Evolutionary conservation across 2,329 filamentous ascomycete genomes (phyloP).

Genomic region (Plenodomus biglobosus): DNA sequence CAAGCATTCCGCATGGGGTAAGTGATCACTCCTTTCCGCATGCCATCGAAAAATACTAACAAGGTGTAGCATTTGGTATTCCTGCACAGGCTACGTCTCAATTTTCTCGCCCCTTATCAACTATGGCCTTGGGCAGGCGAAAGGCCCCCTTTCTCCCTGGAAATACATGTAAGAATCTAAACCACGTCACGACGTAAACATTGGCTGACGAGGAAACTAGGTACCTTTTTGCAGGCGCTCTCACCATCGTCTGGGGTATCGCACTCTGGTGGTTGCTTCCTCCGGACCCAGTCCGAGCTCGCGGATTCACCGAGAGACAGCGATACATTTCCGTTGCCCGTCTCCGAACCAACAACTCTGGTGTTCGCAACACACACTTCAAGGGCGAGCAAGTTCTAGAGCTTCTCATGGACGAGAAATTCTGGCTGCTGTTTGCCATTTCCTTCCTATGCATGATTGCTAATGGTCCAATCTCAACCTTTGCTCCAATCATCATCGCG

Average conservation of each 20-base stretch:
- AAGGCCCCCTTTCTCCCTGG: slow-evolving; percentile 16
- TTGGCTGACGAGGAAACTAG: neutral
- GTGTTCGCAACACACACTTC: slow-evolving; percentile 67
- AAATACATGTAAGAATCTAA: slow-evolving; percentile 21
- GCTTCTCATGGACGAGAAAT: slow-evolving; percentile 57
- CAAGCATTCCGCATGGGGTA: slow-evolving; percentile 61
- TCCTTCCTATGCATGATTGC: slow-evolving; percentile 30
- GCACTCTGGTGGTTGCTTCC: slow-evolving; percentile 43
- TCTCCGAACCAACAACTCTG: slow-evolving; percentile 72
- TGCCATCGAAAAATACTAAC: neutral
- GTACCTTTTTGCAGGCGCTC: slow-evolving; percentile 22
- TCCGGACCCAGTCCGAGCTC: slow-evolving; percentile 45
- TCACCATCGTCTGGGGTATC: slow-evolving; percentile 25
- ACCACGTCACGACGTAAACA: neutral
- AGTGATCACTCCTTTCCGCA: neutral
- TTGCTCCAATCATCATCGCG: slow-evolving; percentile 25
- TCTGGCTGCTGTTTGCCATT: slow-evolving; percentile 48
- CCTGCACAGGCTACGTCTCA: slow-evolving; percentile 51
- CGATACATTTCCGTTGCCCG: slow-evolving; percentile 61
- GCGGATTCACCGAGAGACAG: slow-evolving; percentile 39
- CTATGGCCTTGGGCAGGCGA: slow-evolving; percentile 30
- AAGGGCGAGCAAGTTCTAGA: slow-evolving; percentile 65
- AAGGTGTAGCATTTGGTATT: slow-evolving; percentile 54
- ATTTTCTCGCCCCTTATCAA: slow-evolving; percentile 24
- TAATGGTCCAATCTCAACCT: slow-evolving; percentile 23